These are phyloP conservation scores for Coniferiporia sulphurascens DNA, from an alignment of 1,284 basidiomycete genomes.

Conservation along the genomic window DNA sequence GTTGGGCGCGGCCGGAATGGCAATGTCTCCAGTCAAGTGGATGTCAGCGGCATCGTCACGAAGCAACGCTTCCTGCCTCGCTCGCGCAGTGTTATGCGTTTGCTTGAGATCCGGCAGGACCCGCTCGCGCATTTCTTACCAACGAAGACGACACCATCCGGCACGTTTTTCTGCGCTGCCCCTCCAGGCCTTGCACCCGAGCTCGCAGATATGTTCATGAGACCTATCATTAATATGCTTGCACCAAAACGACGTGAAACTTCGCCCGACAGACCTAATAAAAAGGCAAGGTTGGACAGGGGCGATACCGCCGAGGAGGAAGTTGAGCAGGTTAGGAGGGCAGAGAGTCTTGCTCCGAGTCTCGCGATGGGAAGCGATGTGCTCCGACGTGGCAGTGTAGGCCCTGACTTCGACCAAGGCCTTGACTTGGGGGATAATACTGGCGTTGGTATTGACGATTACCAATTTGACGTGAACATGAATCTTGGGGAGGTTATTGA, in stretches of 20 bases:
- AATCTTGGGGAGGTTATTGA: constrained; percentile 31
- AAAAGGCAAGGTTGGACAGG: constrained; percentile 53
- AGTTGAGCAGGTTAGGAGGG: constrained; percentile 66
- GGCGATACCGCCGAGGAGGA: constrained; percentile 42
- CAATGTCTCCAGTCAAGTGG: constrained; percentile 63
- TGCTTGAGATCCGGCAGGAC: constrained; percentile 81
- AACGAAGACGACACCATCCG: constrained; percentile 63
- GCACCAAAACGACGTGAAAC: constrained; percentile 49
- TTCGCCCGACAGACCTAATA: constrained; percentile 54
- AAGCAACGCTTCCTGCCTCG: constrained; percentile 81
- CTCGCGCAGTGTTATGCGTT: constrained; percentile 74
- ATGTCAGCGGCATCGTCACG: constrained; percentile 72
- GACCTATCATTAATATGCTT: constrained; percentile 52
- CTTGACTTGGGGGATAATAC: constrained; percentile 56
- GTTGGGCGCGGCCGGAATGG: constrained; percentile 62
- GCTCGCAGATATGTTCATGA: constrained; percentile 77
- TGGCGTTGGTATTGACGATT: constrained; percentile 49
- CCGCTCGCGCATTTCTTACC: constrained; percentile 84
- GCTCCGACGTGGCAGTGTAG: constrained; percentile 45
- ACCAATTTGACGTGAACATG: constrained; percentile 51
- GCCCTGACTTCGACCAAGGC: constrained; percentile 41
- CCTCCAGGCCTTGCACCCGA: constrained; percentile 80
- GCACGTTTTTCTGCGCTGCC: constrained; percentile 75
- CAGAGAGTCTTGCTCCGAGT: constrained; percentile 38
- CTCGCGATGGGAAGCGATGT: constrained; percentile 60